These are phyloP conservation scores for Cyberlindnera euphorbiae DNA, from an alignment of 805 yeast genomes.

Conservation along the genomic window DNA sequence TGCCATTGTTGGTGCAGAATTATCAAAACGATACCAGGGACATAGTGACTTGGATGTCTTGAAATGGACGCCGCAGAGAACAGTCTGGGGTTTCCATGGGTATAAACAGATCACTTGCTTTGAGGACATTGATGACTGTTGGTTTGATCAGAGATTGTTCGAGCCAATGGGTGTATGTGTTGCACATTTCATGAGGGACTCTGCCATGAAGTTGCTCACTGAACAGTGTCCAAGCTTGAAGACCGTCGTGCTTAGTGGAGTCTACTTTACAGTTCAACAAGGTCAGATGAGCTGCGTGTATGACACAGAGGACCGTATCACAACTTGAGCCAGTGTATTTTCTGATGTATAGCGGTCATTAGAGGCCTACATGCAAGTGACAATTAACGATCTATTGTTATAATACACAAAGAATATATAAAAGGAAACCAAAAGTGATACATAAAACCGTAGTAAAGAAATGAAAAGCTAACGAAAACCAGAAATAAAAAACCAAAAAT, in stretches of 20 bases:
- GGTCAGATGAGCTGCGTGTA: constrained; percentile 23
- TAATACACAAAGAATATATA: too few species aligned
- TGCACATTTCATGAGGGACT: constrained; percentile 43
- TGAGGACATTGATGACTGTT: constrained; percentile 33
- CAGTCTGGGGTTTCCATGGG: constrained; percentile 47
- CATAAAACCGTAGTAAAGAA: background rate
- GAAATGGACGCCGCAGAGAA: constrained; percentile 29
- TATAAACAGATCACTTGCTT: constrained; percentile 38
- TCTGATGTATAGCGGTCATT: too few species aligned
- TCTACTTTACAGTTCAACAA: constrained; percentile 31
- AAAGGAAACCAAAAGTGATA: background rate
- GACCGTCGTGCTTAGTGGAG: constrained; percentile 36
- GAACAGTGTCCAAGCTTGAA: constrained; percentile 31
- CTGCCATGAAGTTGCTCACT: constrained; percentile 34
- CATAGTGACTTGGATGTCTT: constrained; percentile 30
- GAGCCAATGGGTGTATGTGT: constrained; percentile 35
- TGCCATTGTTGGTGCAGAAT: constrained; percentile 43
- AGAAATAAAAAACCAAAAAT: too few species aligned
- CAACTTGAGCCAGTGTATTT: too few species aligned
- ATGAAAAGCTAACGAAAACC: too few species aligned
- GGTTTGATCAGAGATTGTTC: constrained; percentile 40
- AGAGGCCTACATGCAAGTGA: too few species aligned
- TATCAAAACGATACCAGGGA: constrained; percentile 32
- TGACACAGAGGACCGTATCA: constrained; percentile 15
- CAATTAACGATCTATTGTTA: too few species aligned